These are phyloP conservation scores for Pelargonium citronellum DNA, from an alignment of 441 rosid genomes.

Conservation along the genomic window DNA sequence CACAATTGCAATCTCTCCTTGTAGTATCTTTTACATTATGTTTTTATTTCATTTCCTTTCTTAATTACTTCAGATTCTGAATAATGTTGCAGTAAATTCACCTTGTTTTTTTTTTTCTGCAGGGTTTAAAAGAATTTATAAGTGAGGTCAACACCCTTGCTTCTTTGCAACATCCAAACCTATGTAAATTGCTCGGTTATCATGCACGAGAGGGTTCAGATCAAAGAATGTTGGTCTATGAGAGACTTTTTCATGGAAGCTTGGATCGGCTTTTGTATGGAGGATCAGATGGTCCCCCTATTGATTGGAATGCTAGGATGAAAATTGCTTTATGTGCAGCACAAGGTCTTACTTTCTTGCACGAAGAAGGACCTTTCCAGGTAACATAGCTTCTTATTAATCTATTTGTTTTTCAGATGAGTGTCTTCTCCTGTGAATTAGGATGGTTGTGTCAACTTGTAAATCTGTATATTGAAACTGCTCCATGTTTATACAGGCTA, in stretches of 20 bases:
- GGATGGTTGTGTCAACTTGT: background rate
- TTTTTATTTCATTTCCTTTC: too few relatives aligned
- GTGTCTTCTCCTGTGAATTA: too few relatives aligned
- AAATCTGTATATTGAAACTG: background rate
- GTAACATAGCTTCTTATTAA: slow-evolving; percentile 24
- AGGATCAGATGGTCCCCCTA: slow-evolving; percentile 82
- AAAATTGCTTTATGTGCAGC: slow-evolving; percentile 90
- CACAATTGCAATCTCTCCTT: background rate
- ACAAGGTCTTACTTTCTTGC: slow-evolving; percentile 85
- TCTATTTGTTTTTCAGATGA: too few relatives aligned
- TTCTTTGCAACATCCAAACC: slow-evolving; percentile 82
- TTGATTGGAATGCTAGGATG: slow-evolving; percentile 95
- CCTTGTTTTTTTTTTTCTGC: slow-evolving; percentile 15
- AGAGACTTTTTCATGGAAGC: slow-evolving; percentile 87
- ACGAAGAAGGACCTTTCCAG: slow-evolving; percentile 99
- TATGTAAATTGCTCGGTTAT: slow-evolving; percentile 82
- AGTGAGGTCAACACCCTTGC: slow-evolving; percentile 79
- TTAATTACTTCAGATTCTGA: background rate
- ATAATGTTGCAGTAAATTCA: background rate
- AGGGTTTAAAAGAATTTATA: slow-evolving; percentile 74
- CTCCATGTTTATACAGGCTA: slow-evolving; percentile 51
- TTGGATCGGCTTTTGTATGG: slow-evolving; percentile 81
- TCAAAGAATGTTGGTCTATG: slow-evolving; percentile 74
- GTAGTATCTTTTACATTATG: too few relatives aligned
- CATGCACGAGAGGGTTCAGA: slow-evolving; percentile 81